Evolutionary conservation across 116 monocot species (phyloP).

Genomic region (Zostera marina): DNA sequence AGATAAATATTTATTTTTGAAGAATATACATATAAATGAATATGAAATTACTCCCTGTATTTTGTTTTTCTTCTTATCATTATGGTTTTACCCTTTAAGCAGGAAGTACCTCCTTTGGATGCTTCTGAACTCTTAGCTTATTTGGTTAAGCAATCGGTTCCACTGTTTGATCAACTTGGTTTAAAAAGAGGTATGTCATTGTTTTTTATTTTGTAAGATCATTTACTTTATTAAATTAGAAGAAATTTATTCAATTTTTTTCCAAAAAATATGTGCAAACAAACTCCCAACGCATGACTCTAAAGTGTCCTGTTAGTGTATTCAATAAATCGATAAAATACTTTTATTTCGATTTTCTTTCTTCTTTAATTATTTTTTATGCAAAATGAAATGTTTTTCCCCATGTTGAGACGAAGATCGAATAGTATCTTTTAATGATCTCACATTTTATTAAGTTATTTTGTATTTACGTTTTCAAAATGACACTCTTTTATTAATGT

Average conservation of each 20-base stretch:
- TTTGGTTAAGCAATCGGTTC: conserved; percentile 68
- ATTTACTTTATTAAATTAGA: background rate
- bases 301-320: background rate
- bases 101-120: conserved; percentile 92
- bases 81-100: conserved; percentile 4
- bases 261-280: too few relatives aligned
- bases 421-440: background rate
- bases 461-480: background rate
- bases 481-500: conserved; percentile 1
- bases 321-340: background rate
- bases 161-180: conserved; percentile 79
- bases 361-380: background rate
- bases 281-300: too few relatives aligned
- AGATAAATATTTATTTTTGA: background rate
- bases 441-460: background rate
- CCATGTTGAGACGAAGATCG: background rate
- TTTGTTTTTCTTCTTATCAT: background rate
- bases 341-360: background rate
- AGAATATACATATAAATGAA: background rate
- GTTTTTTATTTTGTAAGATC: background rate
- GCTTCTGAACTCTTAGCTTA: conserved; percentile 83
- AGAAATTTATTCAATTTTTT: background rate
- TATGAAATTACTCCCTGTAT: background rate
- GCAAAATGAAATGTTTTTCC: background rate
- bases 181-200: conserved; percentile 35